Evolutionary conservation across 352 stramenopile genomes (phyloP).

Genomic region (Pythium apleroticum): DNA sequence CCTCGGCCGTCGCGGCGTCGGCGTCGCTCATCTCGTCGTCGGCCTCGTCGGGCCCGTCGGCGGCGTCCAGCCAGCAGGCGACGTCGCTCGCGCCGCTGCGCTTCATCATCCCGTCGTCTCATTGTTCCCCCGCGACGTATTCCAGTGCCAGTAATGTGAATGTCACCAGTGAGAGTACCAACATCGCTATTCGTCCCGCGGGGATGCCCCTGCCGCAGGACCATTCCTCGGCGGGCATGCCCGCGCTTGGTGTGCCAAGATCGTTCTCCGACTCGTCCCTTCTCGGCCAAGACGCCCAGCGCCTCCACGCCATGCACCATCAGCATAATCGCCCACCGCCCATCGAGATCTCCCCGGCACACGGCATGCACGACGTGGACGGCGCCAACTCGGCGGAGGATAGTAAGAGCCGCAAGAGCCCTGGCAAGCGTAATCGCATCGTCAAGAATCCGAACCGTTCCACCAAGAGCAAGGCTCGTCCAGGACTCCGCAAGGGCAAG

Average conservation of each 20-base stretch:
- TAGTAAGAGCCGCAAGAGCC: conserved; percentile 47
- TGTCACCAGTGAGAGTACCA: conserved; percentile 16
- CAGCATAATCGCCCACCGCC: conserved; percentile 19
- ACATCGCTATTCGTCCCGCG: conserved; percentile 21
- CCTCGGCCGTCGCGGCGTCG: conserved; percentile 6
- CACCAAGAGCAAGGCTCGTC: conserved; percentile 83
- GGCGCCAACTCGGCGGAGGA: conserved; percentile 19
- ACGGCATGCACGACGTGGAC: conserved; percentile 17
- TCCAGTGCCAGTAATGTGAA: conserved; percentile 17
- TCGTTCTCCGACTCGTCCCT: conserved; percentile 19
- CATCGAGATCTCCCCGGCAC: conserved; percentile 13
- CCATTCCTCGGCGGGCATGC: conserved; percentile 2
- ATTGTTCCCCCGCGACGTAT: conserved; percentile 35
- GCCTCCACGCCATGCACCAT: conserved; percentile 15
- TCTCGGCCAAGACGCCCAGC: conserved; percentile 13
- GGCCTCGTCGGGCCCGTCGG: conserved; percentile 2
- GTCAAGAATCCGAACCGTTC: conserved; percentile 65
- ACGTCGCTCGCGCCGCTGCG: conserved; percentile 62
- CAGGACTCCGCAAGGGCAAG: conserved; percentile 85
- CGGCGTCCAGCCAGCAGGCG: conserved; percentile 31
- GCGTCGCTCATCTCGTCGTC: conserved; percentile 13
- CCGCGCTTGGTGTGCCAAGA: conserved; percentile 2
- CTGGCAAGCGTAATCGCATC: conserved; percentile 45
- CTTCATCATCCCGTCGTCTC: conserved; percentile 76
- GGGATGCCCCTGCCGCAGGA: conserved; percentile 15